Conservation (phyloP, 805 yeast species). For the Candida endomychidarum region DNA sequence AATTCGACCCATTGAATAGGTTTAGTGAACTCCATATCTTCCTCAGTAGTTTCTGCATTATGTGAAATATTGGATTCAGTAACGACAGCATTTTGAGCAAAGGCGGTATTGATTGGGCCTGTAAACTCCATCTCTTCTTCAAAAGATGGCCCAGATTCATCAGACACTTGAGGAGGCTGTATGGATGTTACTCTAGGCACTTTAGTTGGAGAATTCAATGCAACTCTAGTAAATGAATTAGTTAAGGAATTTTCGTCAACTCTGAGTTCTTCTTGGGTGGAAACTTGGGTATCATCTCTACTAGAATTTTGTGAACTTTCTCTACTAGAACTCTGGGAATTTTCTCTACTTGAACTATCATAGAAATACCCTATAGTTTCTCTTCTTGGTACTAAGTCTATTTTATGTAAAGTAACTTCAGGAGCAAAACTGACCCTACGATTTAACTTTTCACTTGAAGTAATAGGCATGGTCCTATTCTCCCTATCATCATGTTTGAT, state of each 20-base stretch:
- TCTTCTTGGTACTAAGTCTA: constrained; percentile 38
- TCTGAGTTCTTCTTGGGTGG: too few relatives aligned
- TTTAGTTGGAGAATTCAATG: constrained; percentile 5
- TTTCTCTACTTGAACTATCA: constrained; percentile 6
- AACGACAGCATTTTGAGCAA: background rate
- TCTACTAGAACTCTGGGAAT: too few relatives aligned
- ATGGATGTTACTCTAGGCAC: background rate
- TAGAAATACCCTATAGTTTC: constrained; percentile 26
- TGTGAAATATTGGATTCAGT: background rate
- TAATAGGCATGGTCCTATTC: constrained; percentile 5
- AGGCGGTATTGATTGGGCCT: constrained; percentile 8
- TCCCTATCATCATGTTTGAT: background rate
- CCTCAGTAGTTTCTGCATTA: constrained; percentile 6
- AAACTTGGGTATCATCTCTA: background rate
- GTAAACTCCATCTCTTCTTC: constrained; percentile 22
- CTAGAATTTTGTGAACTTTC: constrained; percentile 1
- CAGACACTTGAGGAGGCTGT: too few relatives aligned
- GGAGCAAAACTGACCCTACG: constrained; percentile 79
- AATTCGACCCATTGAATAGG: constrained; percentile 8
- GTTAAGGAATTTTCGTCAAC: constrained; percentile 22
- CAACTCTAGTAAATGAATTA: constrained; percentile 10
- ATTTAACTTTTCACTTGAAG: constrained; percentile 12
- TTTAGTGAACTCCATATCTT: constrained; percentile 20
- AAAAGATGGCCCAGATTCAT: background rate
- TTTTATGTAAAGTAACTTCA: constrained; percentile 64